A percentile compares a stretch with the other conserved stretches of the same genome.
phyloP scores from a whole-genome alignment of 306 rosid genomes.

The Medicago arabica region DNA sequence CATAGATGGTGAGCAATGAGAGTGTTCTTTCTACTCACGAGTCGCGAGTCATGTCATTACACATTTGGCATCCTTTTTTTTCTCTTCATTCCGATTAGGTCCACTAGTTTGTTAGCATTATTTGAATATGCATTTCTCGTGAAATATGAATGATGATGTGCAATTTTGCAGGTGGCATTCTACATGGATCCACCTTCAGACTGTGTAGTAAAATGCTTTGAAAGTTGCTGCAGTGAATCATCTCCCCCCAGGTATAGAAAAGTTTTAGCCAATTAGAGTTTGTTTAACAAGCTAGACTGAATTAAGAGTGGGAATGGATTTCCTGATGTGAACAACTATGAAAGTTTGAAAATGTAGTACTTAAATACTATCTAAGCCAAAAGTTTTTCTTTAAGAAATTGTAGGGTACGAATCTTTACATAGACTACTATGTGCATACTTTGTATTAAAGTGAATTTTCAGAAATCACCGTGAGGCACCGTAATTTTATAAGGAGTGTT shows the following conservation, averaged over 20 bases:
- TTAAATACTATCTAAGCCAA: too few relatives aligned
- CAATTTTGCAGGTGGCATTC: conserved; percentile 70
- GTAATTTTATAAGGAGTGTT: too few relatives aligned
- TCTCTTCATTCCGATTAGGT: not conserved
- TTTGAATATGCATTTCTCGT: conserved; percentile 20
- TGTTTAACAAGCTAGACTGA: not conserved
- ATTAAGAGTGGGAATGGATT: too few relatives aligned
- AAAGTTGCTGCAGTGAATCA: conserved; percentile 76
- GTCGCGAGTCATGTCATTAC: not conserved
- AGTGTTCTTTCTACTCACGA: too few relatives aligned
- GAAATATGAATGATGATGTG: conserved; percentile 6
- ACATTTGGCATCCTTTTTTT: not conserved
- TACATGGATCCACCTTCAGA: conserved; percentile 73
- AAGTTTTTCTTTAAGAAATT: too few relatives aligned
- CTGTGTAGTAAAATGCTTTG: conserved; percentile 70
- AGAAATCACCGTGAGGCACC: too few relatives aligned
- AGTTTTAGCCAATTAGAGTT: not conserved
- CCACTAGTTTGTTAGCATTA: not conserved
- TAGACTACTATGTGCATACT: too few relatives aligned
- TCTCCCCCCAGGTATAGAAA: conserved; percentile 66
- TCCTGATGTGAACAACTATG: too few relatives aligned
- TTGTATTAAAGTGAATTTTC: too few relatives aligned
- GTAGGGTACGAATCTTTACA: too few relatives aligned
- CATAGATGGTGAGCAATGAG: too few relatives aligned
- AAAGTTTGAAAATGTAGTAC: too few relatives aligned